phyloP scores from a whole-genome alignment of 202 grass and related monocot genomes.

The Panicum hallii region DNA sequence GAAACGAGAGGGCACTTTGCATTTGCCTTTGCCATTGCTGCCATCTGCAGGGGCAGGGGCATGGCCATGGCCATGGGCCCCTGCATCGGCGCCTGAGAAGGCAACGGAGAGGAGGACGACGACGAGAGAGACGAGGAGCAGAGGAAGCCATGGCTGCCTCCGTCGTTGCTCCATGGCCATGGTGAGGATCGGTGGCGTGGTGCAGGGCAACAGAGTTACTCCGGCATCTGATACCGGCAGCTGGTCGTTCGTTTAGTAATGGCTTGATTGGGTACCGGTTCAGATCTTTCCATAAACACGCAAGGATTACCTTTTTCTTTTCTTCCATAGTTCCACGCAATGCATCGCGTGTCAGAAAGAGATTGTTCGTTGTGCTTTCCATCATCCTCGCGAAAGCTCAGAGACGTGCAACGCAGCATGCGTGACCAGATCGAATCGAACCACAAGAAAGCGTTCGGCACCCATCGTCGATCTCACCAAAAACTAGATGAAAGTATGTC shows the following conservation, averaged over 20 bases:
- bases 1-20: neutral
- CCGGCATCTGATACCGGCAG: no score
- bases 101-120: neutral
- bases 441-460: neutral
- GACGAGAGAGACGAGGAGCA: neutral
- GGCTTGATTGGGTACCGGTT: no score
- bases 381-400: neutral
- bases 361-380: neutral
- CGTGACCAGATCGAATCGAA: neutral
- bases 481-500: neutral
- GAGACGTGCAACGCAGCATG: neutral
- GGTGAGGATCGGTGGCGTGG: no score
- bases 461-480: neutral
- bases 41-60: neutral
- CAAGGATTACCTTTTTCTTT: no score
- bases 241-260: no score
- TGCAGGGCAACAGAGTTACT: no score
- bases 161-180: neutral
- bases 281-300: neutral
- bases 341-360: neutral
- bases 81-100: neutral
- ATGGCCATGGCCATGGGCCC: no score
- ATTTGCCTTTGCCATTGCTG: neutral
- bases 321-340: no score
- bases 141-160: neutral